Conservation (phyloP, 2,329 filamentous ascomycete genomes). For the Penicillium crustosum region DNA sequence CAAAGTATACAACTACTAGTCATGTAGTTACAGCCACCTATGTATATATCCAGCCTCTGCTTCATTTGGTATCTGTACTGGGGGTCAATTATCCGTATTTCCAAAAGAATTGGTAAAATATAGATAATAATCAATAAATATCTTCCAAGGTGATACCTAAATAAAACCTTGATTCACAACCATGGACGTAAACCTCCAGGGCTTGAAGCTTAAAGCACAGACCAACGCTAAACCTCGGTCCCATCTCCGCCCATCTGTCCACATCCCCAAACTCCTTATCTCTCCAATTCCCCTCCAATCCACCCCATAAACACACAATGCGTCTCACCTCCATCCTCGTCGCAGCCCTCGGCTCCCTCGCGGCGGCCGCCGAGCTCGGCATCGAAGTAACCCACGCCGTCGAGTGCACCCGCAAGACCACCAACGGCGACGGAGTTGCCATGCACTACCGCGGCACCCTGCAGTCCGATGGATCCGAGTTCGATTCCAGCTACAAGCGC, state of each 20-base stretch:
- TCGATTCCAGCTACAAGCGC: constrained; percentile 81
- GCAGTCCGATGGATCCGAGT: constrained; percentile 69
- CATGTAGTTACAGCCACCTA: not conserved
- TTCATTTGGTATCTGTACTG: not conserved
- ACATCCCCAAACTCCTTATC: constrained; percentile 2
- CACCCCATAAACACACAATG: constrained; percentile 38
- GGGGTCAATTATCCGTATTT: too few relatives aligned
- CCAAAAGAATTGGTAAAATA: not conserved
- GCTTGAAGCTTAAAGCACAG: constrained; percentile 8
- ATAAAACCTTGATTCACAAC: not conserved
- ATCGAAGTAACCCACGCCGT: constrained; percentile 74
- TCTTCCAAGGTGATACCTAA: not conserved
- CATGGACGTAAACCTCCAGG: not conserved
- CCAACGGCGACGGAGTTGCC: constrained; percentile 73
- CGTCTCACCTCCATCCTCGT: constrained; percentile 44
- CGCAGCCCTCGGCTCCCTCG: constrained; percentile 46
- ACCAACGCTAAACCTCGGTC: constrained; percentile 11
- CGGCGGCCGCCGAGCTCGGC: constrained; percentile 59
- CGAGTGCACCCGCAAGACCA: constrained; percentile 75
- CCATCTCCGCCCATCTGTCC: constrained; percentile 10
- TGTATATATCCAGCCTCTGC: not conserved
- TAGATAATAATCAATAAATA: not conserved
- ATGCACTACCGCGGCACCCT: constrained; percentile 91
- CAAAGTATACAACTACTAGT: not conserved
- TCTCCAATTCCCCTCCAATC: not conserved